Conservation (phyloP, 176 grass and related monocot species). For the Bothriochloa decipiens region DNA sequence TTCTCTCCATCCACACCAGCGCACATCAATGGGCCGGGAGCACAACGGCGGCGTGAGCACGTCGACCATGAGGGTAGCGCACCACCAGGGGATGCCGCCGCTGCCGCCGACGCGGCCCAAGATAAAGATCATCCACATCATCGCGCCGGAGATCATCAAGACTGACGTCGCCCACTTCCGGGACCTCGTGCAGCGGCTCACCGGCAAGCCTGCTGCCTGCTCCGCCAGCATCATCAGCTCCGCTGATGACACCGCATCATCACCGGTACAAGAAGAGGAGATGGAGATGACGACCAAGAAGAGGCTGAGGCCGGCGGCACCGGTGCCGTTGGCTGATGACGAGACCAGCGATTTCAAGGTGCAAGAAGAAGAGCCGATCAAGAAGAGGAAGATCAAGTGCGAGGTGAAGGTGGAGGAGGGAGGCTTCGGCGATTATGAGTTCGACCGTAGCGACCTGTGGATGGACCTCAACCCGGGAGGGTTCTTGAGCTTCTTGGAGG, state of each 20-base stretch:
- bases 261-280: not conserved
- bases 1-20: not conserved
- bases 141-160: slow-evolving; percentile 89
- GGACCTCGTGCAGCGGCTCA: slow-evolving; percentile 85
- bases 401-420: slow-evolving; percentile 62
- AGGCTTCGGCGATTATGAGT: slow-evolving; percentile 18
- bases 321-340: not conserved
- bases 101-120: slow-evolving; percentile 47
- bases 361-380: slow-evolving; percentile 19
- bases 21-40: slow-evolving; percentile 33
- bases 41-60: slow-evolving; percentile 41
- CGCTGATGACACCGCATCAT: no score
- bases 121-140: slow-evolving; percentile 80
- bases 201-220: slow-evolving; percentile 42
- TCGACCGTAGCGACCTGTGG: slow-evolving; percentile 48
- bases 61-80: not conserved
- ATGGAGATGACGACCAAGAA: slow-evolving; percentile 32
- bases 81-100: slow-evolving; percentile 18
- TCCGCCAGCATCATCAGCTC: not conserved
- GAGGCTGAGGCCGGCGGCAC: slow-evolving; percentile 6
- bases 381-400: slow-evolving; percentile 57
- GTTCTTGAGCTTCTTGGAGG: slow-evolving; percentile 69
- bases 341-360: not conserved
- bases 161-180: slow-evolving; percentile 83
- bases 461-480: slow-evolving; percentile 53